Evolutionary conservation across 2,329 filamentous ascomycete genomes (phyloP), one percentile per base, ranked within the genome.

Genomic region (Ophiognomonia clavigignenti-juglandacearum): DNA sequence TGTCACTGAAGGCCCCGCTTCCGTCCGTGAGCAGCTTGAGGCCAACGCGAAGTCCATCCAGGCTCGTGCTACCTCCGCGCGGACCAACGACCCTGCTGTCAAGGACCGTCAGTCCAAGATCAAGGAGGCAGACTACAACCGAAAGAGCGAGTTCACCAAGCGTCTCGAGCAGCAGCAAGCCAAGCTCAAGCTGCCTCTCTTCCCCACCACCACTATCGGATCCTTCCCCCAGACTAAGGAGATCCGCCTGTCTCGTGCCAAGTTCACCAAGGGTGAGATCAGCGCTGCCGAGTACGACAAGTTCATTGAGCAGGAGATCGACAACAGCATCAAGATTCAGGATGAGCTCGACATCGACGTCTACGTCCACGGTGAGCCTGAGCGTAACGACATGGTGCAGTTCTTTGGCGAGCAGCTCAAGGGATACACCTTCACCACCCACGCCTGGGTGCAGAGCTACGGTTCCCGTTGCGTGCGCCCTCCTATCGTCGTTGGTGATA

Each of bases 301-400:
- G 72, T 98, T 98, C 81, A 98, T 98, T 61, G 88, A 97, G 82
- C 87, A 95, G 80, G 93, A 98, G 82, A 98, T 98, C 62, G 78
- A 89, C 64, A 85, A 95, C 54, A 89, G 92, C 66, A 82, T 98
- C 73, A 88, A 90, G 79, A 88, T 97, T 71, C 93, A 98, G 77
- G 90, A 97, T 64, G 93, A 97, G 77, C 91, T 98, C 64, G 90
- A 83, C 70, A 85, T 98, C 46, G 93, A 98, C 61, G 93, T 98
- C 69, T 88, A 87, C 67, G 93, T 98, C 57, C 93, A 98, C 78
- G 93, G 93, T 68, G 93, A 98, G 82, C 93, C 93, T 52, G 93
- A 98, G 83, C 90, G 93, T 71, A 98, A 98, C 77, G 93, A 98
- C 84, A 98, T 98, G 93, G 93, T 98, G 45, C 93, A 98, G 75